Evolutionary conservation across 2,329 filamentous ascomycete genomes (phyloP).

Genomic region (Lecanicillium sp.): DNA sequence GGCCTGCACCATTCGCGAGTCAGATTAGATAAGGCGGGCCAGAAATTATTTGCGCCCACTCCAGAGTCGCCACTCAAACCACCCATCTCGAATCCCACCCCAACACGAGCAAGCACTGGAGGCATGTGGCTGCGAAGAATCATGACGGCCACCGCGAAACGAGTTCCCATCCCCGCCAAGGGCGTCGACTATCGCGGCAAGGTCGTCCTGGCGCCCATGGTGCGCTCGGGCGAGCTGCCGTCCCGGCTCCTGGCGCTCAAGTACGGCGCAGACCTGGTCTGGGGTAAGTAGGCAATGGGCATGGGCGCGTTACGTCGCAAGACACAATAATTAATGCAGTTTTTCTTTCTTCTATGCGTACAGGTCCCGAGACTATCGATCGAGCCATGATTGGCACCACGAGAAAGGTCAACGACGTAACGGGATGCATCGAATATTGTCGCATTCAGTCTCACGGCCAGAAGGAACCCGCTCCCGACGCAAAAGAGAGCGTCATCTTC

Average conservation of each 20-base stretch:
- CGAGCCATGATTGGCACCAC: slow-evolving; percentile 83
- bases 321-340: background rate
- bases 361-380: slow-evolving; percentile 91
- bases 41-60: slow-evolving; percentile 6
- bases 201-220: slow-evolving; percentile 94
- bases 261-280: slow-evolving; percentile 94
- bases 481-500: slow-evolving; percentile 68
- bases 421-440: slow-evolving; percentile 78
- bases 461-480: slow-evolving; percentile 48
- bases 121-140: slow-evolving; percentile 39
- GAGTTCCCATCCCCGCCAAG: slow-evolving; percentile 76
- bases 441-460: slow-evolving; percentile 66
- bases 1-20: too few species aligned
- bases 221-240: slow-evolving; percentile 91
- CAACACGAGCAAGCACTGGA: slow-evolving; percentile 12
- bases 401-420: slow-evolving; percentile 67
- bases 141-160: slow-evolving; percentile 56
- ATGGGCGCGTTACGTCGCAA: background rate
- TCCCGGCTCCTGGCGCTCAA: slow-evolving; percentile 83
- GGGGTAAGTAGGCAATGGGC: slow-evolving; percentile 55
- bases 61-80: slow-evolving; percentile 4
- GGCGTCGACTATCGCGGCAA: slow-evolving; percentile 94
- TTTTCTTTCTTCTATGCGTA: background rate
- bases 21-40: slow-evolving; percentile 11
- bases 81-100: background rate